Base-by-base conservation (phyloP, 495 filamentous ascomycete genomes). In the Aspergillus sparsus region DNA sequence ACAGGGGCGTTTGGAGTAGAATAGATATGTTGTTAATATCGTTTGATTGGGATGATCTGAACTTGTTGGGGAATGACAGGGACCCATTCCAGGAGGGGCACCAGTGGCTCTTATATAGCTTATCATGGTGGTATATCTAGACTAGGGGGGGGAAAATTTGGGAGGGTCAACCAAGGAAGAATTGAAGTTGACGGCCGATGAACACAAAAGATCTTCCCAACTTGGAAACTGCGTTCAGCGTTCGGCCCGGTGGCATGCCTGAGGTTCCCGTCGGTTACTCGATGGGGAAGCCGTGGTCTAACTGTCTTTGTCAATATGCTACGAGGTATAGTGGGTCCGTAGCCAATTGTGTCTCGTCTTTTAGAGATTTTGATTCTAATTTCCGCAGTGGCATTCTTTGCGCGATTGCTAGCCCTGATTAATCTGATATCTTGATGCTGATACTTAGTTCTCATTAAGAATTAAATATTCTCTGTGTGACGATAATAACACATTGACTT, bases 281-380 rank as follows among this genome's bases (percentile, higher is more conserved):
- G 37, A 65, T 68, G 21, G 44, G 65, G 63, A 63, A 8, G 3
- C 2, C 16, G 15, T 15, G 16, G 49, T 55, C 69, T 76, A 71
- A 31, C 69, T 60, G 0, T 6, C 56, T 58, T 0, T 6, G 65
- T 72, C 0, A 74, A 72, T 62, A 74, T 76, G 63, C 64, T 50
- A 61, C 74, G 74, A 71, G 16, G 18, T 44, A 45, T 16, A 7
- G 42, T 45, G 11, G 37, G 37, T 5, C 37, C 6, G 11, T n/a
- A 41, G 10, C 37, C 37, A 27, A 27, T 27, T 27, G 21, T 27
- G 21, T 27, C 21, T 27, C 21, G 21, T 27, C 21, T 27, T 27
- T 27, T 27, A 27, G 21, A 27, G 21, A 27, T 27, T 27, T 27
- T 27, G 1, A 41, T 41, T 41, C 37, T 41, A 41, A 11, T 11